A percentile compares a stretch with the other conserved stretches of the same genome.
These are phyloP conservation scores for Pseudogymnoascus sp. DNA, from an alignment of 2,329 filamentous ascomycete species.

Conservation along the genomic window DNA sequence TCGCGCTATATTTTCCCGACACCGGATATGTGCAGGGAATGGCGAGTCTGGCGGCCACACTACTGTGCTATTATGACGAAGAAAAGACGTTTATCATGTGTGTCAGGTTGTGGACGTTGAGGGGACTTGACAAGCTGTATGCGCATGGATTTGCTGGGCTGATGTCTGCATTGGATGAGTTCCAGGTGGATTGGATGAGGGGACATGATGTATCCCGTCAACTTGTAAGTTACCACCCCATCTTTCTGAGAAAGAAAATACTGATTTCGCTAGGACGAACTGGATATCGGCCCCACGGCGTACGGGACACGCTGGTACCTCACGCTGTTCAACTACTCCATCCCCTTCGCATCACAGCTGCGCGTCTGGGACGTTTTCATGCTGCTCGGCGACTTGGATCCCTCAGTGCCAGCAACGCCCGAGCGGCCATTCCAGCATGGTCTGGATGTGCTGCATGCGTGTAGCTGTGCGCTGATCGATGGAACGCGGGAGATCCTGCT, in stretches of 20 bases:
- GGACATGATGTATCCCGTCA: slow-evolving; percentile 73
- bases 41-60: slow-evolving; percentile 84
- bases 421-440: slow-evolving; percentile 51
- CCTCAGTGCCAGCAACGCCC: slow-evolving; percentile 27
- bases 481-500: slow-evolving; percentile 82
- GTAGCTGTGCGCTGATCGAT: slow-evolving; percentile 83
- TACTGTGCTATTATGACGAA: slow-evolving; percentile 96
- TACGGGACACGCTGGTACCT: slow-evolving; percentile 97
- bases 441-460: slow-evolving; percentile 83
- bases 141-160: slow-evolving; percentile 76
- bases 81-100: slow-evolving; percentile 93
- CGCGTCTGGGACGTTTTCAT: slow-evolving; percentile 98
- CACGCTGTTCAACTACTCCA: slow-evolving; percentile 93
- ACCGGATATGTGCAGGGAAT: slow-evolving; percentile 98
- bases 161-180: slow-evolving; percentile 78
- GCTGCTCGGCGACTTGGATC: slow-evolving; percentile 73
- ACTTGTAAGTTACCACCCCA: slow-evolving; percentile 54
- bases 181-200: slow-evolving; percentile 76
- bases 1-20: slow-evolving; percentile 84
- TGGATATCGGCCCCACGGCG: slow-evolving; percentile 79
- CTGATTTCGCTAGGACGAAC: slow-evolving; percentile 51
- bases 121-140: slow-evolving; percentile 81
- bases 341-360: slow-evolving; percentile 89
- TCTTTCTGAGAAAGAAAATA: not conserved
- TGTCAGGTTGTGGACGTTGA: slow-evolving; percentile 84